Conservation (phyloP, 192 early-diverging fungal genomes). For the Coemansia umbellata region DNA sequence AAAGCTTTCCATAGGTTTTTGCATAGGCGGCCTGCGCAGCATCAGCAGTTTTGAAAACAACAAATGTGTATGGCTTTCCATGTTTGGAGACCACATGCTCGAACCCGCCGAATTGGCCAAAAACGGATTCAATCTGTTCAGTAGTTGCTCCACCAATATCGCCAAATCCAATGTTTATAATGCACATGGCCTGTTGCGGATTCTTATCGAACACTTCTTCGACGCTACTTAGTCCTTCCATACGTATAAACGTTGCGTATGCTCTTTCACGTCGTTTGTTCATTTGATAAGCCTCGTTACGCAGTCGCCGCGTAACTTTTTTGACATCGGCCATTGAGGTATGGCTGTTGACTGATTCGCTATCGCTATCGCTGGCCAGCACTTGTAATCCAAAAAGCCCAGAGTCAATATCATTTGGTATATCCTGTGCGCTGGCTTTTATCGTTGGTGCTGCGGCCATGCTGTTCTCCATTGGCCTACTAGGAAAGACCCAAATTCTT, state of each 20-base stretch:
- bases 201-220: constrained; percentile 3
- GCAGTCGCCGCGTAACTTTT: constrained; percentile 5
- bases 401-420: too few relatives aligned
- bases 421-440: too few relatives aligned
- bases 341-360: too few relatives aligned
- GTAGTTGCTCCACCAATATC: constrained; percentile 24
- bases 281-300: constrained; percentile 2
- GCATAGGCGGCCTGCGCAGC: constrained; percentile 22
- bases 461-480: too few relatives aligned
- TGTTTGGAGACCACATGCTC: constrained; percentile 30
- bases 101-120: constrained; percentile 24
- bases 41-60: constrained; percentile 15
- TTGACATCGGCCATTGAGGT: too few relatives aligned
- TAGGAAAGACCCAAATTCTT: too few relatives aligned
- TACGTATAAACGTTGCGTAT: constrained; percentile 10
- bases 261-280: constrained; percentile 10
- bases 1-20: constrained; percentile 19
- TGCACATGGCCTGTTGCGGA: constrained; percentile 24
- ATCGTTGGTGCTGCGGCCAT: too few relatives aligned
- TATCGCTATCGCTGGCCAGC: too few relatives aligned
- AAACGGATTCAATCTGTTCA: constrained; percentile 29
- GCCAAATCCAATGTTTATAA: constrained; percentile 30
- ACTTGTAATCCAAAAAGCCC: too few relatives aligned
- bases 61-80: constrained; percentile 51
- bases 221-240: background rate